Evolutionary conservation across 768 basidiomycete genomes (phyloP), one percentile per base, ranked within the genome.

Genomic region (Tricholoma hemisulphureum): DNA sequence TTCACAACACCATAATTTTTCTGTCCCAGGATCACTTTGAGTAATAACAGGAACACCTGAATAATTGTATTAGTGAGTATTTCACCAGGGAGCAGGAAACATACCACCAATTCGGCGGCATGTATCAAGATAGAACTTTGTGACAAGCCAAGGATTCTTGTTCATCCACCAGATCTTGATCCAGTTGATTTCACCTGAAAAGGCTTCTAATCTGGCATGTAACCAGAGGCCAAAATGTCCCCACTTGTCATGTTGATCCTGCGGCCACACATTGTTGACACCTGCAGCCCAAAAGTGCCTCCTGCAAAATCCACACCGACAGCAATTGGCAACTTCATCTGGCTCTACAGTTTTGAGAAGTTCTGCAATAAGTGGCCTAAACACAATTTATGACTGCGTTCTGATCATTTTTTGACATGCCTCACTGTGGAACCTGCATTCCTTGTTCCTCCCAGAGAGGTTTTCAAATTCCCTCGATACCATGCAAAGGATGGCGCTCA

Each of bases 181-280:
- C 73, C 70, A 76, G 7, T 63, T 45, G 10, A 68, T 65, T 73
- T n/a, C n/a, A n/a, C n/a, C n/a, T n/a, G n/a, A n/a, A n/a, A n/a
- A n/a, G n/a, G n/a, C n/a, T n/a, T n/a, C n/a, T n/a, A n/a, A n/a
- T n/a, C n/a, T n/a, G n/a, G n/a, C n/a, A n/a, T n/a, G n/a, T n/a
- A n/a, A n/a, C n/a, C n/a, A n/a, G n/a, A n/a, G n/a, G n/a, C n/a
- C n/a, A n/a, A n/a, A n/a, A n/a, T n/a, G n/a, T n/a, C n/a, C n/a
- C n/a, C n/a, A n/a, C n/a, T n/a, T n/a, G n/a, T n/a, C n/a, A 59
- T 80, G 77, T 57, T 80, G 78, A 53, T 79, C 76, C 14, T 71
- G 41, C 1, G 63, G 37, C 67, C 71, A 71, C 0, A 76, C 35
- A 26, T 78, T 74, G 20, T 20, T 20, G 20, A 41, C 9, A 20